These are phyloP conservation scores for Aeschynomene evenia DNA, from an alignment of 306 rosid genomes.

Conservation along the genomic window DNA sequence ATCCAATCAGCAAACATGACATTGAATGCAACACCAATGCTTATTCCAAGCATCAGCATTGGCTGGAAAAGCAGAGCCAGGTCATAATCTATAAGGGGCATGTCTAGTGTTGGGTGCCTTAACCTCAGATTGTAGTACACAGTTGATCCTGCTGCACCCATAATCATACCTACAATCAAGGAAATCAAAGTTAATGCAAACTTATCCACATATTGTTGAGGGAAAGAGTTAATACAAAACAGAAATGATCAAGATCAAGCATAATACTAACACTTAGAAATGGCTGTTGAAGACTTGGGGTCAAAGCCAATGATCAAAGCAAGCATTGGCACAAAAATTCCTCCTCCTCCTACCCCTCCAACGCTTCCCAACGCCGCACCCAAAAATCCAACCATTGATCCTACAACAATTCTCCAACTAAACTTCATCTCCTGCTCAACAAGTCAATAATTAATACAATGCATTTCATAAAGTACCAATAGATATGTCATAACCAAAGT, in stretches of 20 bases:
- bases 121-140: slow-evolving; percentile 68
- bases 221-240: too few species aligned
- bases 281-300: slow-evolving; percentile 85
- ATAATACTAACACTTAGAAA: slow-evolving; percentile 69
- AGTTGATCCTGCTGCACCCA: slow-evolving; percentile 84
- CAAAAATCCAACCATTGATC: slow-evolving; percentile 75
- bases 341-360: slow-evolving; percentile 93
- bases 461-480: slow-evolving; percentile 16
- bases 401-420: slow-evolving; percentile 69
- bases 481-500: background rate
- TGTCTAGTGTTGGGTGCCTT: slow-evolving; percentile 72
- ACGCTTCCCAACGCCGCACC: slow-evolving; percentile 91
- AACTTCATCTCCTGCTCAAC: slow-evolving; percentile 73
- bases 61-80: slow-evolving; percentile 76
- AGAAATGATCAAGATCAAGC: background rate
- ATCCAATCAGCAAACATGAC: slow-evolving; percentile 90
- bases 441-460: background rate
- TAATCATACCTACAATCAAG: slow-evolving; percentile 66
- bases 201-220: too few species aligned
- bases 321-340: slow-evolving; percentile 85
- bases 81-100: slow-evolving; percentile 73
- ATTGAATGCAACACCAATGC: slow-evolving; percentile 77
- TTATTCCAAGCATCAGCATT: slow-evolving; percentile 76
- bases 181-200: background rate
- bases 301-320: slow-evolving; percentile 80